Evolutionary conservation across 208 protist species (phyloP).

Genomic region (Entamoeba dispar): DNA sequence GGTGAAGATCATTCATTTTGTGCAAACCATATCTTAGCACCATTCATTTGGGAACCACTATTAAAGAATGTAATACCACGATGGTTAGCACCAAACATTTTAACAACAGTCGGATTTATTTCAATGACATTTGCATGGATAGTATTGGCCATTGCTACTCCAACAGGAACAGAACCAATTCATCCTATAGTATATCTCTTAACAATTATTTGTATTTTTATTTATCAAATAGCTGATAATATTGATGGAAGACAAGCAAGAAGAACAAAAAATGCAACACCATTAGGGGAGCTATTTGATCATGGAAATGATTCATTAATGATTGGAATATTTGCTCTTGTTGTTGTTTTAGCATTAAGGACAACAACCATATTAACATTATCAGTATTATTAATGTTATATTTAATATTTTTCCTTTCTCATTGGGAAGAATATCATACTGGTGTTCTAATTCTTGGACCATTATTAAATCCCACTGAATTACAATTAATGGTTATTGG

Average conservation of each 20-base stretch:
- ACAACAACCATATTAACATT: neutral
- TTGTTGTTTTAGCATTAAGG: neutral
- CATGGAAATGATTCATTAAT: neutral
- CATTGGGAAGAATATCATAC: neutral
- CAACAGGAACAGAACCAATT: neutral
- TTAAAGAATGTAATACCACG: neutral
- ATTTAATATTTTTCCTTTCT: neutral
- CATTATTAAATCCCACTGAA: neutral
- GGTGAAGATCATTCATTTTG: neutral
- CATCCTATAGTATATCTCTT: neutral
- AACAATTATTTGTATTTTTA: neutral
- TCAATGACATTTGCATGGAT: neutral
- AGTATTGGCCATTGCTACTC: neutral
- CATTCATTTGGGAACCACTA: neutral
- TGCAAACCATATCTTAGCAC: neutral
- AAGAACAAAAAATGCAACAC: neutral
- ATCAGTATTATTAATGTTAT: neutral
- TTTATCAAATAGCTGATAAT: conserved; percentile 1
- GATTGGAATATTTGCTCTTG: neutral
- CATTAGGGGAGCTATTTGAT: neutral
- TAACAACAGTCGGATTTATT: neutral
- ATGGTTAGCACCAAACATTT: neutral
- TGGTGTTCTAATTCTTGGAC: neutral
- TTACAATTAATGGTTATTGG: neutral
- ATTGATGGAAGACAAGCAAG: conserved; percentile 2